These are phyloP conservation scores for Fusarium sacchari DNA, from an alignment of 2,329 filamentous ascomycete genomes.

Conservation along the genomic window DNA sequence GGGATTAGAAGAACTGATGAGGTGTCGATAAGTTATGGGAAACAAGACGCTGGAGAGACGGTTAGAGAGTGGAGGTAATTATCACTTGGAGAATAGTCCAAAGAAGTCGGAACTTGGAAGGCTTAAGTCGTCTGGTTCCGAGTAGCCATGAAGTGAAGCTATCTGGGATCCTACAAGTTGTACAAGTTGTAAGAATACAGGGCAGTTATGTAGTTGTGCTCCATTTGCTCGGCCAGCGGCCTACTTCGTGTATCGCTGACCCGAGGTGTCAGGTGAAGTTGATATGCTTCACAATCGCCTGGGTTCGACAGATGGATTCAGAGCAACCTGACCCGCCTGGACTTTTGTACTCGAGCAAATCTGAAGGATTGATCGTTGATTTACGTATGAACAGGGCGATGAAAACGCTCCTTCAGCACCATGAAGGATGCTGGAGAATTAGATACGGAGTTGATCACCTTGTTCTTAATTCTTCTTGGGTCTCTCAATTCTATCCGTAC, in stretches of 20 bases:
- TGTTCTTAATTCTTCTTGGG: accelerated
- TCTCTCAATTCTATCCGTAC: not conserved
- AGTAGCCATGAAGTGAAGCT: not conserved
- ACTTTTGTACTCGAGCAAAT: no score
- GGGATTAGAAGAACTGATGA: constrained; percentile 26
- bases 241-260: no score
- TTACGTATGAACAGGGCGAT: no score
- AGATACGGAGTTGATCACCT: accelerated
- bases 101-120: not conserved
- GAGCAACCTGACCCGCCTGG: no score
- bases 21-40: constrained; percentile 11
- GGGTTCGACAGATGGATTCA: no score
- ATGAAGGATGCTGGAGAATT: no score
- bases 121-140: not conserved
- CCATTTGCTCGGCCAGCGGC: accelerated
- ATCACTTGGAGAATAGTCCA: accelerated
- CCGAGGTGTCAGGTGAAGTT: no score
- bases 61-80: not conserved
- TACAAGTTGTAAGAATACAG: not conserved
- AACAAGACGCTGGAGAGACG: not conserved
- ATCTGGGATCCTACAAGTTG: no score
- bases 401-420: no score
- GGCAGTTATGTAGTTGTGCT: accelerated
- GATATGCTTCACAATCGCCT: no score
- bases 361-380: no score